Evolutionary conservation across 805 yeast species (phyloP).

Genomic region (Peterozyma xylosa): DNA sequence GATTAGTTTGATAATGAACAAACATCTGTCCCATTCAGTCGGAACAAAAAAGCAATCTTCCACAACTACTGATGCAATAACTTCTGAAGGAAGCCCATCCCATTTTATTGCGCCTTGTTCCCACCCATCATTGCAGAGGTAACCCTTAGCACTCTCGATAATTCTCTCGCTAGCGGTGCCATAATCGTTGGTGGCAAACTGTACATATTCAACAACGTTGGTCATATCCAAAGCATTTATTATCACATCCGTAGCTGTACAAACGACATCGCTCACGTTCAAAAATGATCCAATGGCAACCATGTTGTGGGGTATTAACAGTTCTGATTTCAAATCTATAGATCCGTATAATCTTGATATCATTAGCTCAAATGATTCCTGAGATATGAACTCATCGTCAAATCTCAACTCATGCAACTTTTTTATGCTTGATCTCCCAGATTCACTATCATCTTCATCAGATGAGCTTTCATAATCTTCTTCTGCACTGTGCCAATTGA

Average conservation of each 20-base stretch:
- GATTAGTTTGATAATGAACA: constrained; percentile 34
- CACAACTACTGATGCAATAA: constrained; percentile 36
- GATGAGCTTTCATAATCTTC: constrained; percentile 2
- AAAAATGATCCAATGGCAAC: constrained; percentile 44
- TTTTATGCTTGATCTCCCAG: not conserved
- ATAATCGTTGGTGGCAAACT: constrained; percentile 37
- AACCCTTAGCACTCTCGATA: constrained; percentile 37
- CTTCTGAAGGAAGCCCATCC: constrained; percentile 36
- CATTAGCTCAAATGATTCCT: constrained; percentile 40
- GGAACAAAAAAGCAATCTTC: constrained; percentile 47
- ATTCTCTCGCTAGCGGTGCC: constrained; percentile 39
- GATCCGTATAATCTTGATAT: constrained; percentile 41
- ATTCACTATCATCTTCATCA: not conserved
- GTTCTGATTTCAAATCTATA: constrained; percentile 22
- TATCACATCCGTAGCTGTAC: constrained; percentile 32
- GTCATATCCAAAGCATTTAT: constrained; percentile 25
- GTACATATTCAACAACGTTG: constrained; percentile 27
- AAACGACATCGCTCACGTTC: constrained; percentile 36
- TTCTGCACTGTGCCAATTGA: constrained; percentile 31
- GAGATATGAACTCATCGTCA: constrained; percentile 33
- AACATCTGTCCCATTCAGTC: constrained; percentile 47
- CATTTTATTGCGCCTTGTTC: constrained; percentile 34
- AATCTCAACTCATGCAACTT: constrained; percentile 22
- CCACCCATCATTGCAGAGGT: constrained; percentile 43
- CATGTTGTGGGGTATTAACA: constrained; percentile 29